Evolutionary conservation across 345 rosid genomes (phyloP), one percentile per base, ranked within the genome.

Genomic region (Durio zibethinus): DNA sequence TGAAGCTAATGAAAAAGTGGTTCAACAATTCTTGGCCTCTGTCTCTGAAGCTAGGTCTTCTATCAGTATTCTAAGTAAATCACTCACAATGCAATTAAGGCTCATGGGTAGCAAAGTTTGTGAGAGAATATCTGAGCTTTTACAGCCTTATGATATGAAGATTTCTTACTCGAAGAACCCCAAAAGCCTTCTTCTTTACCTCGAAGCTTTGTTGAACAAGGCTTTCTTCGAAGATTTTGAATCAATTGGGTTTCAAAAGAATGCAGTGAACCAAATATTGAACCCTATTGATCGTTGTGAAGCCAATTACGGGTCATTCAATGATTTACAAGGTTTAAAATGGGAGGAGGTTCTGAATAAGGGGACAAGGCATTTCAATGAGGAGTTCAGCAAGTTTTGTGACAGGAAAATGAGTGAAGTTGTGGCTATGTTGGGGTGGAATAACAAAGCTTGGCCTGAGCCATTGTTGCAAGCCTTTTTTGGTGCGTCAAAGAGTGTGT

Each of bases 351-450:
- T 93, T 0, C 76, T 92, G 84, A 88, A 82, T 65, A 89, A 88
- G 72, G 98, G 99, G 61, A 92, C 97, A 1, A 91, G 88, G 82
- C 90, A 93, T 86, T 93, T 91, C 89, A 90, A 94, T 23, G 98
- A 91, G 77, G 95, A 91, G 56, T 96, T 93, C 47, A 93, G 99
- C 82, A 77, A 80, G 76, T 93, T 92, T 61, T 92, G 98, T 79
- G 99, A 96, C 48, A 77, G 94, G 86, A 93, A 93, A 83, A 93
- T 93, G 98, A 93, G 91, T 43, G 97, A 93, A 74, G 92, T 96
- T 77, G 92, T 91, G 67, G 85, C 86, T 11, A 86, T 89, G 97
- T 80, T 96, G 83, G 89, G 91, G 4, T 93, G 97, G 94, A 90
- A n/a, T n/a, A n/a, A 85, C 78, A 77, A 86, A 73, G 95, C 97